These are phyloP conservation scores for Corymbia citriodora DNA, from an alignment of 441 rosid species.

Conservation along the genomic window DNA sequence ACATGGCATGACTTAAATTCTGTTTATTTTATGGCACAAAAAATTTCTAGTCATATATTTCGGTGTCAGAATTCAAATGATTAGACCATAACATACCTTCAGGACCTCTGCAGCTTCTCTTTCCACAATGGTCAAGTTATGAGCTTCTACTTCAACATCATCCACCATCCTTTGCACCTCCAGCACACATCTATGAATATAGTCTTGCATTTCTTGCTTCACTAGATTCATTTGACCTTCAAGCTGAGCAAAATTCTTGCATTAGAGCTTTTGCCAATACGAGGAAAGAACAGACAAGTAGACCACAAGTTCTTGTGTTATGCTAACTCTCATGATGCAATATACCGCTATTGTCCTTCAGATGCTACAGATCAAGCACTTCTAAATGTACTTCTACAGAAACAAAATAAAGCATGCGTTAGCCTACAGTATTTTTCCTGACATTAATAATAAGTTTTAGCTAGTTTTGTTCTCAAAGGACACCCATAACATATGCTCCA, in stretches of 20 bases:
- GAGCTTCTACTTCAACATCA: slow-evolving; percentile 41
- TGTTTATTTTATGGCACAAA: not conserved
- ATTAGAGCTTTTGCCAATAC: not conserved
- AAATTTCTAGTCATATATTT: not conserved
- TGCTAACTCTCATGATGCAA: not conserved
- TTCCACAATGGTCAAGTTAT: slow-evolving; percentile 49
- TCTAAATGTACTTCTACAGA: not conserved
- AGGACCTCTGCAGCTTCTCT: slow-evolving; percentile 65
- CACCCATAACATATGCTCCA: not conserved
- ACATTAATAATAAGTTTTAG: not conserved
- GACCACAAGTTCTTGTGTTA: not conserved
- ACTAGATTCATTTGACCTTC: slow-evolving; percentile 40
- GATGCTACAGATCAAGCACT: not conserved
- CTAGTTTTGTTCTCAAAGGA: not conserved
- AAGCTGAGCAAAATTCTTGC: slow-evolving; percentile 19
- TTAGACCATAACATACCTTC: slow-evolving; percentile 28
- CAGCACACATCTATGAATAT: slow-evolving; percentile 29
- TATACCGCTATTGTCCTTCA: not conserved
- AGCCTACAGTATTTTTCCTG: not conserved
- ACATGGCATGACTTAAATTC: not conserved
- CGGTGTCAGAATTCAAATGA: not conserved
- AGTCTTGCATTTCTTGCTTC: slow-evolving; percentile 54
- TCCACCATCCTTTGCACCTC: slow-evolving; percentile 55
- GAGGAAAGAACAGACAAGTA: not conserved
- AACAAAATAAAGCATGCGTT: not conserved